These are phyloP conservation scores for Verticillium alfalfae DNA, from an alignment of 2,329 filamentous ascomycete species.

Conservation along the genomic window DNA sequence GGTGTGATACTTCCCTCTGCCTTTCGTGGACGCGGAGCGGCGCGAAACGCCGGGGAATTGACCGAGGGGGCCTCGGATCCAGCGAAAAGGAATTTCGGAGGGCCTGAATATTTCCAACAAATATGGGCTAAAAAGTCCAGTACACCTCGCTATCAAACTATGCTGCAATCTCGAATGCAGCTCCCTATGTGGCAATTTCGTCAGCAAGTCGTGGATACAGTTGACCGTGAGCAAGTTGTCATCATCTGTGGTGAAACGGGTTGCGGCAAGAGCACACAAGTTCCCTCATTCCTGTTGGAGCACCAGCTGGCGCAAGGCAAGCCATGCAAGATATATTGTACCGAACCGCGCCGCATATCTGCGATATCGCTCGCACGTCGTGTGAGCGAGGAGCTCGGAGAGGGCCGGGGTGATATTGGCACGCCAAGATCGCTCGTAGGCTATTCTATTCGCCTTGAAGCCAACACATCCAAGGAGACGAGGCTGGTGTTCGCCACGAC, in stretches of 20 bases:
- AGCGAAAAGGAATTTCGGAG: slow-evolving; percentile 21
- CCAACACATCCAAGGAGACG: slow-evolving; percentile 76
- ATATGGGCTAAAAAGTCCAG: slow-evolving; percentile 56
- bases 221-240: slow-evolving; percentile 76
- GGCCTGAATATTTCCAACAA: slow-evolving; percentile 45
- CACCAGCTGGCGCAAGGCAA: slow-evolving; percentile 76
- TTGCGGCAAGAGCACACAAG: slow-evolving; percentile 94
- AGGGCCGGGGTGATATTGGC: slow-evolving; percentile 75
- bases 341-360: slow-evolving; percentile 90
- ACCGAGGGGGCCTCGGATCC: slow-evolving; percentile 40
- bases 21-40: slow-evolving; percentile 57
- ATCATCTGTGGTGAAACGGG: slow-evolving; percentile 97
- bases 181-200: slow-evolving; percentile 88
- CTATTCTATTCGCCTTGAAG: slow-evolving; percentile 90
- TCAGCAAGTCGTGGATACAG: slow-evolving; percentile 67
- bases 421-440: slow-evolving; percentile 80
- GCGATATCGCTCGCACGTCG: slow-evolving; percentile 89
- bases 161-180: slow-evolving; percentile 72
- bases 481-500: slow-evolving; percentile 84
- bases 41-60: slow-evolving; percentile 40
- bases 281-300: slow-evolving; percentile 91
- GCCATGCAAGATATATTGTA: slow-evolving; percentile 89
- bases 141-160: slow-evolving; percentile 63
- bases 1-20: slow-evolving; percentile 72
- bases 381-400: slow-evolving; percentile 91